These are phyloP conservation scores for Claviceps cyperi DNA, from an alignment of 2,329 filamentous ascomycete species.

Conservation along the genomic window DNA sequence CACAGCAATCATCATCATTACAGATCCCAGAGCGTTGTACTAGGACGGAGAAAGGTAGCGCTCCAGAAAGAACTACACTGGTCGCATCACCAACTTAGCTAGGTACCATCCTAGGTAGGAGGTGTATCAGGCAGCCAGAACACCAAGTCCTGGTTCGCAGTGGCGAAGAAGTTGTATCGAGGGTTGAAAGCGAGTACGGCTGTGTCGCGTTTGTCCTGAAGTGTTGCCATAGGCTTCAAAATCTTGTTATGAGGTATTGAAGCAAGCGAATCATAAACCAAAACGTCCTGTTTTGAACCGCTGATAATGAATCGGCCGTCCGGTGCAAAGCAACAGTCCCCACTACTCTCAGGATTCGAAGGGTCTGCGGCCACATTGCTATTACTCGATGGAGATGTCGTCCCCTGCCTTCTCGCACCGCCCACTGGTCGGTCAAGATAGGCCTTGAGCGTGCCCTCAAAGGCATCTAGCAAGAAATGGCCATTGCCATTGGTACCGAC, in stretches of 20 bases:
- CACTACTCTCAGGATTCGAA: constrained; percentile 39
- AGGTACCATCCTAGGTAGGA: constrained; percentile 15
- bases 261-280: constrained; percentile 73
- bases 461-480: constrained; percentile 89
- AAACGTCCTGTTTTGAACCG: constrained; percentile 57
- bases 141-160: constrained; percentile 69
- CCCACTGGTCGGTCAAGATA: constrained; percentile 49
- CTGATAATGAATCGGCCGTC: constrained; percentile 83
- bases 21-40: not conserved
- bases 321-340: constrained; percentile 78
- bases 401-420: constrained; percentile 38
- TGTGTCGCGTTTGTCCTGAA: constrained; percentile 53
- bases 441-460: constrained; percentile 65
- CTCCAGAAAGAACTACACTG: not conserved
- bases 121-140: constrained; percentile 61
- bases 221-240: constrained; percentile 46
- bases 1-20: constrained; percentile 1
- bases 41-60: not conserved
- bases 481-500: constrained; percentile 71
- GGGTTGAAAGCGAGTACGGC: constrained; percentile 80
- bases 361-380: constrained; percentile 19
- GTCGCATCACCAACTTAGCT: not conserved
- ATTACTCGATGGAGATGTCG: constrained; percentile 19
- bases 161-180: constrained; percentile 80
- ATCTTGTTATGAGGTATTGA: constrained; percentile 40